Evolutionary conservation across 768 basidiomycete genomes (phyloP).

Genomic region (Cubamyces sp.): DNA sequence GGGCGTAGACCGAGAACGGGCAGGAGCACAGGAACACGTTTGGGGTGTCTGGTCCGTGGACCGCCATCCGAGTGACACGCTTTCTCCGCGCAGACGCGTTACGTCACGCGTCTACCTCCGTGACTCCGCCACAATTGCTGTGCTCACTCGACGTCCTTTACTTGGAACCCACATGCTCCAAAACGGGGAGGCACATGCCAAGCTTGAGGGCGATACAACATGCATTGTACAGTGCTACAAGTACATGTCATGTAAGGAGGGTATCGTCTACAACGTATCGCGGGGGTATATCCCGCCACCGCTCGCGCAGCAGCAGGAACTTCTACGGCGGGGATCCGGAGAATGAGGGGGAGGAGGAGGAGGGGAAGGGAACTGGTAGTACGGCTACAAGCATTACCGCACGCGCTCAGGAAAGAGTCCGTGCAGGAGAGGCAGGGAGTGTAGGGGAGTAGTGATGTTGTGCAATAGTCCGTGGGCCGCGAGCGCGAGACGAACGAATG

Average conservation of each 20-base stretch:
- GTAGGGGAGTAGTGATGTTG: conserved; percentile 27
- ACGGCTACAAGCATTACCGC: conserved; percentile 22
- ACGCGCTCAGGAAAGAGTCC: conserved; percentile 21
- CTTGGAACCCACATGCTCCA: too few relatives aligned
- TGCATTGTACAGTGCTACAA: conserved; percentile 20
- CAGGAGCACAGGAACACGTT: neutral
- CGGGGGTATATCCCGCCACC: conserved; percentile 1
- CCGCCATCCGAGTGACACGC: conserved; percentile 3
- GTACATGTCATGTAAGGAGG: conserved; percentile 4
- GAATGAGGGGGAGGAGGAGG: neutral
- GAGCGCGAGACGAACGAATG: neutral
- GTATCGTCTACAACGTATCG: conserved; percentile 16
- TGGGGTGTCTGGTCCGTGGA: neutral
- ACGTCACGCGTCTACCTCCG: conserved; percentile 18
- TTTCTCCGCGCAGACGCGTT: conserved; percentile 1
- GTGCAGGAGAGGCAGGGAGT: conserved; percentile 10
- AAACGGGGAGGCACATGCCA: too few relatives aligned
- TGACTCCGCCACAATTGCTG: too few relatives aligned
- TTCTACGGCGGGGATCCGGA: neutral
- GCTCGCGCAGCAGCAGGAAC: neutral
- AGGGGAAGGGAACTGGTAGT: neutral
- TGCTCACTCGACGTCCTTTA: too few relatives aligned
- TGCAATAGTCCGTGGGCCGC: conserved; percentile 12
- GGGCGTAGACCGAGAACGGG: too few relatives aligned
- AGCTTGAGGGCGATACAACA: conserved; percentile 8